Conservation (phyloP, 352 stramenopile species). For the Globisporangium parvum region DNA sequence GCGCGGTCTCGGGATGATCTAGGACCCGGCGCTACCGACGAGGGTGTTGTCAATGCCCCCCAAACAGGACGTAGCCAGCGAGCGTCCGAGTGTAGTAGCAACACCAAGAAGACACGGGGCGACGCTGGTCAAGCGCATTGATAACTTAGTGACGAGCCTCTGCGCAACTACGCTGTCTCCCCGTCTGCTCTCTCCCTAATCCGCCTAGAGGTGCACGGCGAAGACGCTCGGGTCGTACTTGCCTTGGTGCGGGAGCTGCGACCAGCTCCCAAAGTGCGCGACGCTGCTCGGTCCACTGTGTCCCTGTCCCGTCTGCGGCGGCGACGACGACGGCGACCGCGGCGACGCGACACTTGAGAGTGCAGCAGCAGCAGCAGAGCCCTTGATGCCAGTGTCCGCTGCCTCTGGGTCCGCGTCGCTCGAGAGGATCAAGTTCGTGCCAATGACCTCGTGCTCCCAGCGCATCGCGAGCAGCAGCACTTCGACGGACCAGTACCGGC, state of each 20-base stretch:
- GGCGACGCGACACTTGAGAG: constrained; percentile 1
- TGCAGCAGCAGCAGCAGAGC: neutral
- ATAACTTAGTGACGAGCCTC: too few species aligned
- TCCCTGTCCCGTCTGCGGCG: neutral
- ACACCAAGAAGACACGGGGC: neutral
- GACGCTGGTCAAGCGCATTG: too few species aligned
- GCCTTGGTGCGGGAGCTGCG: neutral
- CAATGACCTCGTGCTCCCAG: constrained; percentile 14
- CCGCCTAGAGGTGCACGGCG: neutral
- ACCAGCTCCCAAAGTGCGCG: constrained; percentile 7
- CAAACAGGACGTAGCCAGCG: neutral
- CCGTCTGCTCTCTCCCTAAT: neutral
- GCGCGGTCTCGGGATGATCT: constrained; percentile 47
- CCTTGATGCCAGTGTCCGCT: neutral
- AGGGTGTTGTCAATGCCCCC: neutral
- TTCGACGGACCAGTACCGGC: constrained; percentile 22
- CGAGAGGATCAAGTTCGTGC: constrained; percentile 6
- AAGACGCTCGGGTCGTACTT: neutral
- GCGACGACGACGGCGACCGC: constrained; percentile 2
- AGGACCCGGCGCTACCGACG: constrained; percentile 3
- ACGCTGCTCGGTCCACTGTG: neutral
- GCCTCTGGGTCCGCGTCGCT: neutral
- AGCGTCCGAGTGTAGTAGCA: too few species aligned
- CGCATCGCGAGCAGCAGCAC: constrained; percentile 19
- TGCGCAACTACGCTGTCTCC: too few species aligned